A percentile compares a stretch with the other conserved stretches of the same genome.
Evolutionary conservation across 768 basidiomycete genomes (phyloP).

Genomic region (Amanita pallidorosea): DNA sequence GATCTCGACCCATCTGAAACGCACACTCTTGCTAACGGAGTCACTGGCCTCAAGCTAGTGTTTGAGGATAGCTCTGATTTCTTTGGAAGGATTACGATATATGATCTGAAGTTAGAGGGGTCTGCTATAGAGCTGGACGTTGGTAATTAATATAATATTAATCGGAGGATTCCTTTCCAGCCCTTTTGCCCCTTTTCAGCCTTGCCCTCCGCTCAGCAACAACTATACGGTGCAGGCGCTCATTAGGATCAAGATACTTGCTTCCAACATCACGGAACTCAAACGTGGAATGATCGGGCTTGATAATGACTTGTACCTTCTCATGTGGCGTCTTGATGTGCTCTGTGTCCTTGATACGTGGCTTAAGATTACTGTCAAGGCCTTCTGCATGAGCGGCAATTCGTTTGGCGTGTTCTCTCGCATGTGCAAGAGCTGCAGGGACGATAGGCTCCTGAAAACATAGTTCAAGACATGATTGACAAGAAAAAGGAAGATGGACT

Average conservation of each 20-base stretch:
- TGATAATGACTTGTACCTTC: conserved; percentile 26
- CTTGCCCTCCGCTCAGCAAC: conserved; percentile 37
- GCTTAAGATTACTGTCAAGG: conserved; percentile 30
- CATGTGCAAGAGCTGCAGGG: conserved; percentile 41
- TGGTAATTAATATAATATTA: conserved; percentile 1
- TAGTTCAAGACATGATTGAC: conserved; percentile 3
- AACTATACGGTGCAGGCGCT: conserved; percentile 37
- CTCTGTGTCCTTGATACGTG: conserved; percentile 22
- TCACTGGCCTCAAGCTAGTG: conserved; percentile 47
- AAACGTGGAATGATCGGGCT: conserved; percentile 40
- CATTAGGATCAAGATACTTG: conserved; percentile 52
- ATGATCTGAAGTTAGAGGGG: conserved; percentile 44
- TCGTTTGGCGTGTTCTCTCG: conserved; percentile 27
- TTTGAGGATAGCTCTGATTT: conserved; percentile 82
- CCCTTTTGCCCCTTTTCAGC: conserved; percentile 15
- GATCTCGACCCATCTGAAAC: conserved; percentile 27
- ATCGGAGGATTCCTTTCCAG: conserved; percentile 12
- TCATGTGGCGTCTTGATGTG: conserved; percentile 25
- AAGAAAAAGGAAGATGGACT: conserved; percentile 9
- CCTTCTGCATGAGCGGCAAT: conserved; percentile 20
- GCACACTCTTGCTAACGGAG: conserved; percentile 16
- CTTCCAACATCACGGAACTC: conserved; percentile 69
- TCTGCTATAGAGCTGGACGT: conserved; percentile 6
- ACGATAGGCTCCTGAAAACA: conserved; percentile 48
- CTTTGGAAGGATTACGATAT: conserved; percentile 71